Evolutionary conservation across 2,329 filamentous ascomycete species (phyloP), one percentile per base, ranked within the genome.

Genomic region (Arthrinium phaeospermum): DNA sequence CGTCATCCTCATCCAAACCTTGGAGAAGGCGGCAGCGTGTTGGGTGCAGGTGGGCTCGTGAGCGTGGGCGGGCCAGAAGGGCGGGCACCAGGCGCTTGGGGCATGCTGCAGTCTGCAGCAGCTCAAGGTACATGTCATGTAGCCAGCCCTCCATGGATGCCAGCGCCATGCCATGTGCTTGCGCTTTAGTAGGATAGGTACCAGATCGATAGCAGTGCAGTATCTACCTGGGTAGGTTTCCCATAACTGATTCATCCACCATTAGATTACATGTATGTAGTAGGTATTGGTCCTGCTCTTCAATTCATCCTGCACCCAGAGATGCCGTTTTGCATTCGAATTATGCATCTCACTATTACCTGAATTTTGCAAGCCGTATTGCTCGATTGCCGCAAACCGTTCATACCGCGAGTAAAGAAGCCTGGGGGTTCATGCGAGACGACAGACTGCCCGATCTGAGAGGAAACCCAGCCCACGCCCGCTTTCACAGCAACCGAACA

Each of bases 401-500:
- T 22, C 30, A 22, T 37, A 41, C 57, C n/a, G 30, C 30, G 19
- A 41, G 57, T 37, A 64, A 27, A 61, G 30, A 13, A 37, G 13
- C 3, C 34, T 34, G 22, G 57, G 30, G 34, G 57, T 34, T 64
- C 57, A 64, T 64, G 57, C 57, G 57, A 41, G 44, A 68, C 27
- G n/a, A 53, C 45, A 41, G 44, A 61, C 68, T 45, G 1, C 64
- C 71, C 69, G 47, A 68, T 72, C 51, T 49, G 67, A 72, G 46
- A 41, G 41, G 41, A 68, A 46, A 57, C 34, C 67, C 51, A 70
- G 75, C 70, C 53, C 41, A 41, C 19, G 57, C 57, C 57, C 57
- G 57, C 57, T 41, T 64, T 64, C 71, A 69, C 71, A 73, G 64
- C 71, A 75, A 67, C 68, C 78, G 79, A 81, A 80, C 72, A 81